These are phyloP conservation scores for Antitrichia curtipendula DNA, from an alignment of 225 moss, liverwort and hornwort genomes.

Conservation along the genomic window DNA sequence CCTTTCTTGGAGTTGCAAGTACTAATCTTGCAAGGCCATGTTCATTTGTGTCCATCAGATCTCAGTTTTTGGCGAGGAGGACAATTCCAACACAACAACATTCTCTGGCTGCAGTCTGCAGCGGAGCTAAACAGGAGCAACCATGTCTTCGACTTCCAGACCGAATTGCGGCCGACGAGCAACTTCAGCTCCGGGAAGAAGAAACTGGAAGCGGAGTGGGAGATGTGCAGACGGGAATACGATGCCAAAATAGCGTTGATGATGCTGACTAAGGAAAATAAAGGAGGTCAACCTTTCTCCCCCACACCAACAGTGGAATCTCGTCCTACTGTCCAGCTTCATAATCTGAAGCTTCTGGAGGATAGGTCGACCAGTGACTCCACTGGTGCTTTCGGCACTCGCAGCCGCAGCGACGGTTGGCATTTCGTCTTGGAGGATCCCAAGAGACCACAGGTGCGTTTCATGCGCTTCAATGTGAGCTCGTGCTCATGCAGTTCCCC, in stretches of 20 bases:
- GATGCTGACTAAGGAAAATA: constrained; percentile 21
- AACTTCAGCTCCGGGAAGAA: constrained; percentile 18
- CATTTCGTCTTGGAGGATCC: not conserved
- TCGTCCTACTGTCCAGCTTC: not conserved
- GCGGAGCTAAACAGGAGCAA: constrained; percentile 2
- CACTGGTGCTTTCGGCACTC: not conserved
- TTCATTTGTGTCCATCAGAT: not conserved
- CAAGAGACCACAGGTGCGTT: constrained; percentile 9
- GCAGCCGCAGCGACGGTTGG: not conserved
- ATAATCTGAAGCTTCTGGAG: constrained; percentile 5
- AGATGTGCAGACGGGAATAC: constrained; percentile 35
- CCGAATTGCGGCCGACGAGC: not conserved
- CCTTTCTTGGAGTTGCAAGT: not conserved
- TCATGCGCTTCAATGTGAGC: not conserved
- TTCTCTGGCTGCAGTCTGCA: constrained; percentile 19
- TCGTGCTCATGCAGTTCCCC: not conserved
- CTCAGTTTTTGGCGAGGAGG: constrained; percentile 40
- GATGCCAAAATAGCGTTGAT: constrained; percentile 31
- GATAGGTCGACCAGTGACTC: not conserved
- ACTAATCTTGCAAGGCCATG: not conserved
- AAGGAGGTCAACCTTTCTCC: not conserved
- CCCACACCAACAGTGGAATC: not conserved
- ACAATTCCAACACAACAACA: constrained; percentile 12
- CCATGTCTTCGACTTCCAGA: not conserved
- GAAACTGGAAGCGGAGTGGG: constrained; percentile 40